Base-by-base conservation (phyloP, 768 basidiomycete genomes). In the Xerocomellus dryophilus region DNA sequence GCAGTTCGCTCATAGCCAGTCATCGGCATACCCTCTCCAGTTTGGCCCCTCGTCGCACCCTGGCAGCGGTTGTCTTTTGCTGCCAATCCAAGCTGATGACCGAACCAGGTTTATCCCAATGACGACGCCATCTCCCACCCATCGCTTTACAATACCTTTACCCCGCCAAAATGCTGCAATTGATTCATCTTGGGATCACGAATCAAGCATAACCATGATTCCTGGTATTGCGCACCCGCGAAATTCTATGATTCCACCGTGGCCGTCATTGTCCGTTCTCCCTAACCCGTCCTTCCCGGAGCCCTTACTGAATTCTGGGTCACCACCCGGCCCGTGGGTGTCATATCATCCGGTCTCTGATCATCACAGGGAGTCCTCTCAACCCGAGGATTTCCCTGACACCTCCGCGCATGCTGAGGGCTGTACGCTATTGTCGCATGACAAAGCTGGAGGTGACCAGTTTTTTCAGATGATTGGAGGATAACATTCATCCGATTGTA, bases 1-100 rank as follows among this genome's bases (percentile, higher is more conserved):
- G 57, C 57, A 59, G 17, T 48, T 50, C 39, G 18, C 47, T 38
- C 21, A 43, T 17, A 12, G 20, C 17, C 63, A 56, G 5, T 48
- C 46, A 6, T 25, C 39, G 12, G 32, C 41, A 14, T 40, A 53
- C 18, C 32, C 45, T 7, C 35, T 41, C 31, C 53, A 59, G 10
- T 25, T 38, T 17, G 29, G 36, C 15, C 18, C 38, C 2, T 45
- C 23, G n/a, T 44, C 51, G 5, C 43, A 48, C 17, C 27, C 43
- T 35, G 41, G 18, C 25, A 41, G 14, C 8, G 27, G 15, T 34
- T 29, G 52, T 43, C 29, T 35, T 35, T 32, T 17, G n/a, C 46
- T 45, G 15, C 45, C 47, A 43, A 40, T 35, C 34, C 60, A 53
- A 9, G 38, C 35, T 27, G 43, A 61, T 44, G 45, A 48, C 15